phyloP scores from a whole-genome alignment of 768 basidiomycete genomes.

The Tubosaeta sp. region DNA sequence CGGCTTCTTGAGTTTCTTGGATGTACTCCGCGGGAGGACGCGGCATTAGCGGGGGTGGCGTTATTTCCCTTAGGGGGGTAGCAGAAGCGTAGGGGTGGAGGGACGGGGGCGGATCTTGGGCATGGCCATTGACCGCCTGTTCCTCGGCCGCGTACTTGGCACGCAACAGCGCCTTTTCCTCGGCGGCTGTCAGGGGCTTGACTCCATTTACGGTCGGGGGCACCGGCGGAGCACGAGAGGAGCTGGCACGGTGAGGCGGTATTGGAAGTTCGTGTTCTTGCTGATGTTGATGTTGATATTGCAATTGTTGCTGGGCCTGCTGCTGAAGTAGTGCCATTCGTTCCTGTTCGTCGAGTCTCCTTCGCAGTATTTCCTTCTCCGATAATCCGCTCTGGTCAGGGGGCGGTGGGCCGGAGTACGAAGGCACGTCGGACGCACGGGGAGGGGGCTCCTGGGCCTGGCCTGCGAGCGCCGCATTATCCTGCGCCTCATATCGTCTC shows the following conservation, averaged over 20 bases:
- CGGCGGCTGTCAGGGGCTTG: slow-evolving; percentile 58
- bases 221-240: slow-evolving; percentile 28
- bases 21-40: slow-evolving; percentile 79
- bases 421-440: slow-evolving; percentile 17
- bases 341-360: slow-evolving; percentile 56
- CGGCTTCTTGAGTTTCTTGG: slow-evolving; percentile 74
- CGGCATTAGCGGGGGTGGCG: slow-evolving; percentile 66
- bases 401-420: slow-evolving; percentile 19
- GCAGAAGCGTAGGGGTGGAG: slow-evolving; percentile 16
- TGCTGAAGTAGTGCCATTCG: slow-evolving; percentile 29
- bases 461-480: slow-evolving; percentile 46
- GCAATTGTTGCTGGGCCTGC: slow-evolving; percentile 13
- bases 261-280: slow-evolving; percentile 1
- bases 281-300: neutral
- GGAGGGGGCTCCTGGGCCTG: slow-evolving; percentile 16
- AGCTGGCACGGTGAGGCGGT: slow-evolving; percentile 24
- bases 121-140: slow-evolving; percentile 25
- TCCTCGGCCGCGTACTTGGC: slow-evolving; percentile 64
- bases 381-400: slow-evolving; percentile 28
- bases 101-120: neutral
- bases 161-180: slow-evolving; percentile 70
- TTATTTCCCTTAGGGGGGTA: slow-evolving; percentile 17
- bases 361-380: slow-evolving; percentile 57
- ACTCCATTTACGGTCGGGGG: slow-evolving; percentile 23
- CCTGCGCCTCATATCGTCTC: slow-evolving; percentile 60